These are phyloP conservation scores for Mitragyna speciosa DNA, from an alignment of 257 asterid genomes.

Conservation along the genomic window DNA sequence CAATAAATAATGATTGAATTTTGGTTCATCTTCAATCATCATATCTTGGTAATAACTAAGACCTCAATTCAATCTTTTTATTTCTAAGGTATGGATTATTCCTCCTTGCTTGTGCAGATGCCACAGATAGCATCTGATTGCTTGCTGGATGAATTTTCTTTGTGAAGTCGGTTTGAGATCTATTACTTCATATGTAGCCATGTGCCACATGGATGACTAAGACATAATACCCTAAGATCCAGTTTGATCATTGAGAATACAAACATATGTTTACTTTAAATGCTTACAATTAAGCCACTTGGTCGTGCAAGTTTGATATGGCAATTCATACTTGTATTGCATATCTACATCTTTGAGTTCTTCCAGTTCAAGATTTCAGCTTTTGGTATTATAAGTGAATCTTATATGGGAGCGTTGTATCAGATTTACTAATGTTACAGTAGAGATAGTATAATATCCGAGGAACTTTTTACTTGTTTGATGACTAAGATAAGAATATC, in stretches of 20 bases:
- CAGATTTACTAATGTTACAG: too few relatives aligned
- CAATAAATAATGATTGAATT: neutral
- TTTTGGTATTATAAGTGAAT: too few relatives aligned
- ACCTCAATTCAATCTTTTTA: neutral
- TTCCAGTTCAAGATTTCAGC: too few relatives aligned
- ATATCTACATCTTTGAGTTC: neutral
- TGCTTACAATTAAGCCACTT: neutral
- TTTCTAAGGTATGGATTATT: neutral
- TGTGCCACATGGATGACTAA: constrained; percentile 34
- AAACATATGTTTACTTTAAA: too few relatives aligned
- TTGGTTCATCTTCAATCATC: neutral
- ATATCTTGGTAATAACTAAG: neutral
- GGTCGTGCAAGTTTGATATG: neutral
- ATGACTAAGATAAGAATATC: neutral
- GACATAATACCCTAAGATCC: constrained; percentile 36
- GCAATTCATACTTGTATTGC: neutral
- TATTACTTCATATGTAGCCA: constrained; percentile 32
- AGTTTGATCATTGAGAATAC: constrained; percentile 19
- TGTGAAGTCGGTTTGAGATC: neutral
- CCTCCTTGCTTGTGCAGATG: neutral
- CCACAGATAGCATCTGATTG: neutral
- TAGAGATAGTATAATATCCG: neutral
- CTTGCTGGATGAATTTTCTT: neutral
- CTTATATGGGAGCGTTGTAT: too few relatives aligned
- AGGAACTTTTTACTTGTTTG: neutral